These are phyloP conservation scores for Diaporthe destruens DNA, from an alignment of 2,329 filamentous ascomycete genomes.

Conservation along the genomic window DNA sequence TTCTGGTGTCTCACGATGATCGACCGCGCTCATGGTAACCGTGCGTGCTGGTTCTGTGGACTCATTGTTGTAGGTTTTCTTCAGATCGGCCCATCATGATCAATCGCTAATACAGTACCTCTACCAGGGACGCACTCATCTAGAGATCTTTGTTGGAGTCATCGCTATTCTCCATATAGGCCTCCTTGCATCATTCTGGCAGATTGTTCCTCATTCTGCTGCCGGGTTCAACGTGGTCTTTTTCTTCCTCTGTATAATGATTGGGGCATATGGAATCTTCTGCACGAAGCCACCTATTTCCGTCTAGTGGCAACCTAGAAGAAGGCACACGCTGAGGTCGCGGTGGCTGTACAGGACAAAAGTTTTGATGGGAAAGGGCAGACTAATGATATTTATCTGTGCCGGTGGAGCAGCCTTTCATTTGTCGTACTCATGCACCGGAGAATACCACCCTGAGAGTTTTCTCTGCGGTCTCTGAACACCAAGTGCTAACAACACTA, in stretches of 20 bases:
- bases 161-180: constrained; percentile 8
- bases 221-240: constrained; percentile 24
- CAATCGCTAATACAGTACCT: not conserved
- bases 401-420: not conserved
- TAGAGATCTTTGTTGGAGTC: constrained; percentile 25
- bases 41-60: constrained; percentile 12
- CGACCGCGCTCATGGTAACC: constrained; percentile 28
- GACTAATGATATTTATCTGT: not conserved
- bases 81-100: too few species aligned
- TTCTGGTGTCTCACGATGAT: constrained; percentile 38
- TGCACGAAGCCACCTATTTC: constrained; percentile 11
- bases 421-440: not conserved
- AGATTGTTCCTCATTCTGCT: not conserved
- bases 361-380: too few species aligned
- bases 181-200: constrained; percentile 9
- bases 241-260: constrained; percentile 26
- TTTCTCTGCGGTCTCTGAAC: not conserved
- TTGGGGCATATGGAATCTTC: constrained; percentile 28
- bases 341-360: too few species aligned
- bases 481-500: not conserved
- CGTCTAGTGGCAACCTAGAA: not conserved
- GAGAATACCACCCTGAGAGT: not conserved
- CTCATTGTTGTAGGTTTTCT: constrained; percentile 8
- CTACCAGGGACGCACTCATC: constrained; percentile 23
- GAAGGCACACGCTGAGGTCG: not conserved